Base-by-base conservation (phyloP, 164 flowering plant species). In the Chimonanthus salicifolius region DNA sequence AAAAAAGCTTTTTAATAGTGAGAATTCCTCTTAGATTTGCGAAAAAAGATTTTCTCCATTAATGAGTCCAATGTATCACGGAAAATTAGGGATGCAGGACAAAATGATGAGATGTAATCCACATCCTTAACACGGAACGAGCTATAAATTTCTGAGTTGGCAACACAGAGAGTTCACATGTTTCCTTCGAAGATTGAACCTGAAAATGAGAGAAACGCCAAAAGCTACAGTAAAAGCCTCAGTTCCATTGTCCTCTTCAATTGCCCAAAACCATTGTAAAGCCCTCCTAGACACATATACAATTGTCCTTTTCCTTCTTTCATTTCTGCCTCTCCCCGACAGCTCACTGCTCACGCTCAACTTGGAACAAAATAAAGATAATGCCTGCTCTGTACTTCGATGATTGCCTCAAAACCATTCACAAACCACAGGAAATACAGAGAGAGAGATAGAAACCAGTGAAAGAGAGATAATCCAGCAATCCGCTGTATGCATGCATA, bases 171-270 rank as follows among this genome's bases (percentile, higher is more conserved):
- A 68, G 51, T 51, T 71, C 73, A 71, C 73, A 60, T 71, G 65
- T 60, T 71, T 71, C 65, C 73, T 71, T 71, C 50, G 73, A 58
- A 13, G 49, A 71, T 11, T 44, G 73, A 60, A 69, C 72, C 62
- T 3, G 45, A 10, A 21, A 66, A 43, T 66, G 2, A 21, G 7
- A 16, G 46, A 69, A 16, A 48, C 21, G 13, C 44, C 33, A 50
- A 58, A 69, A 8, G 10, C 18, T 46, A 51, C 21, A 69, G 9
- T 8, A 16, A n/a, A 33, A 6, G n/a, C 69, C 49, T 67, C n/a
- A 51, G 20, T 18, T 15, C 5, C 16, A 10, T 51, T 69, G 72
- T 21, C 62, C 62, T 33, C 33, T 33, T 33, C 33, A 33, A 33
- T 33, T 33, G 33, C 33, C 33, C 33, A 33, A 33, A 33, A 33